phyloP scores from a whole-genome alignment of 78 protist species.

The Bodo saltans region DNA sequence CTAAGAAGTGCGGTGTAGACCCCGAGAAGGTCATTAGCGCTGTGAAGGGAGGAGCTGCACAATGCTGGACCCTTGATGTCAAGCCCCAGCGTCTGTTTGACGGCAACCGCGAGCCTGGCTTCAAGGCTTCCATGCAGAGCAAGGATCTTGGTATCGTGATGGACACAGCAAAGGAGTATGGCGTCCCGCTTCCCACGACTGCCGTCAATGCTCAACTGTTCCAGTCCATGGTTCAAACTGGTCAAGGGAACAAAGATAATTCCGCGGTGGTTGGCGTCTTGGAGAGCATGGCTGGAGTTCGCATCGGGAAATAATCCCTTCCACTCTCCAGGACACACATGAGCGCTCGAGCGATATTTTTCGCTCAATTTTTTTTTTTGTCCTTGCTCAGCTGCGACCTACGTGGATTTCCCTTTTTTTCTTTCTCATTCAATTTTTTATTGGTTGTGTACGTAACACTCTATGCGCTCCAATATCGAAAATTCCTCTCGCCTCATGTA shows the following conservation, averaged over 20 bases:
- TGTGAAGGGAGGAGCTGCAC: slow-evolving; percentile 24
- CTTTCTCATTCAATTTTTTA: too few species aligned
- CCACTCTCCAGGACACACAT: too few species aligned
- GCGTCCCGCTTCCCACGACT: background rate
- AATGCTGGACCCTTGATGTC: background rate
- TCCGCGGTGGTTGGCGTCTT: background rate
- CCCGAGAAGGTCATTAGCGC: background rate
- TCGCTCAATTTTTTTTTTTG: too few species aligned
- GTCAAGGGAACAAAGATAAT: background rate
- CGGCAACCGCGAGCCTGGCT: background rate
- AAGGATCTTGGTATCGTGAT: background rate
- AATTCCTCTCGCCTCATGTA: too few species aligned
- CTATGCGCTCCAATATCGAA: too few species aligned
- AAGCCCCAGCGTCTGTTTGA: background rate
- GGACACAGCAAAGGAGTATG: background rate
- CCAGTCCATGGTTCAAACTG: background rate
- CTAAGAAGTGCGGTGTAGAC: slow-evolving; percentile 3
- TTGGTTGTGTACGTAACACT: too few species aligned
- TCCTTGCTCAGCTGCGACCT: too few species aligned
- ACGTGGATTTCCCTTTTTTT: too few species aligned
- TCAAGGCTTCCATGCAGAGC: background rate
- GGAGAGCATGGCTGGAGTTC: background rate
- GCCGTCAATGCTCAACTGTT: background rate
- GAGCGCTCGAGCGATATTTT: too few species aligned
- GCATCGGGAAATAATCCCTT: too few species aligned